Conservation (phyloP, 495 filamentous ascomycete genomes). For the Talaromyces liani region DNA sequence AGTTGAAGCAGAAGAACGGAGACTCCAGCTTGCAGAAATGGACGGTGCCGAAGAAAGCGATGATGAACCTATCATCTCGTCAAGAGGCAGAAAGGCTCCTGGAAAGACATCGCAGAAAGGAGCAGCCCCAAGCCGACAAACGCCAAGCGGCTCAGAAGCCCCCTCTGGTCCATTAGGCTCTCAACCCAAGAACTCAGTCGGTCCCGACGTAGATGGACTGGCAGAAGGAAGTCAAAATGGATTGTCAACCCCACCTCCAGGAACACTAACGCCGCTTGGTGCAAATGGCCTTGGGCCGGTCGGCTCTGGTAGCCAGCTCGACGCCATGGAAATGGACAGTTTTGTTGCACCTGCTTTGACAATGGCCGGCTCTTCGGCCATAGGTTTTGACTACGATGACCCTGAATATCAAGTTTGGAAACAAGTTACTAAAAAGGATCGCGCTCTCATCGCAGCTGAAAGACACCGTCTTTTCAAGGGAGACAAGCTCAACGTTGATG, state of each 20-base stretch:
- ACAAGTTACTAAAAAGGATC: conserved; percentile 93
- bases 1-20: conserved; percentile 91
- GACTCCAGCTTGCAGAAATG: conserved; percentile 66
- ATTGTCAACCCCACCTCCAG: conserved; percentile 70
- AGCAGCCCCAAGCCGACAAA: conserved; percentile 62
- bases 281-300: conserved; percentile 54
- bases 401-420: conserved; percentile 97
- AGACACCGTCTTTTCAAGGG: conserved; percentile 77
- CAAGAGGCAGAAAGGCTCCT: conserved; percentile 83
- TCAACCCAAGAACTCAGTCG: conserved; percentile 42
- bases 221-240: conserved; percentile 72
- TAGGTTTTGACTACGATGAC: conserved; percentile 59
- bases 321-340: conserved; percentile 77
- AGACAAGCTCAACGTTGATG: conserved; percentile 77
- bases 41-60: conserved; percentile 87
- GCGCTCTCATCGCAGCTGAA: conserved; percentile 73
- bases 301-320: conserved; percentile 57
- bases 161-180: conserved; percentile 55
- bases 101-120: conserved; percentile 75
- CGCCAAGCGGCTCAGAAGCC: conserved; percentile 58
- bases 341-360: conserved; percentile 51
- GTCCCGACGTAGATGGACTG: conserved; percentile 56
- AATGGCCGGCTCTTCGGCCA: conserved; percentile 36
- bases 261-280: conserved; percentile 71
- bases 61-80: conserved; percentile 97